Evolutionary conservation across 495 filamentous ascomycete genomes (phyloP).

Genomic region (Clohesyomyces aquaticus): DNA sequence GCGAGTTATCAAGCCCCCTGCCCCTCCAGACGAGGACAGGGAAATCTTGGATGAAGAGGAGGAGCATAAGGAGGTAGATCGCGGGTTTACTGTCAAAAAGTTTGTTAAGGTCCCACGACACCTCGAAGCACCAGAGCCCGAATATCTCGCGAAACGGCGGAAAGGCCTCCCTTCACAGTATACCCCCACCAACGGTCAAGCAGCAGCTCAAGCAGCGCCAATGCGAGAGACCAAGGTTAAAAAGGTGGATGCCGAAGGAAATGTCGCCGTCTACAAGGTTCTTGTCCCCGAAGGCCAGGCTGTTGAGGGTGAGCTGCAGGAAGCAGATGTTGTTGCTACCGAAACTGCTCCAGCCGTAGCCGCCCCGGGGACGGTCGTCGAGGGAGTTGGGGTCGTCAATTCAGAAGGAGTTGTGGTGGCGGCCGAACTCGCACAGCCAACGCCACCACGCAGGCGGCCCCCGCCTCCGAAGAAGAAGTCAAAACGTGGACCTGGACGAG

Average conservation of each 20-base stretch:
- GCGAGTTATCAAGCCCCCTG: conserved; percentile 64
- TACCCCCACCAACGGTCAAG: conserved; percentile 51
- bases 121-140: conserved; percentile 71
- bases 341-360: conserved; percentile 51
- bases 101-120: conserved; percentile 82
- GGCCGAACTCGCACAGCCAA: conserved; percentile 51
- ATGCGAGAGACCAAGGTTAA: conserved; percentile 79
- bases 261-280: conserved; percentile 78
- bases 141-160: conserved; percentile 85
- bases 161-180: conserved; percentile 69
- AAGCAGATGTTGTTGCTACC: conserved; percentile 54
- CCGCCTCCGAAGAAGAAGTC: conserved; percentile 61
- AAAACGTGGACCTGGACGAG: conserved; percentile 44
- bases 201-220: conserved; percentile 51
- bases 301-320: conserved; percentile 77
- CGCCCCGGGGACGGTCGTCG: conserved; percentile 62
- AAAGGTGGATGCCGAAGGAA: conserved; percentile 74
- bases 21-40: conserved; percentile 52
- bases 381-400: conserved; percentile 66
- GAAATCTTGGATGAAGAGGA: conserved; percentile 56
- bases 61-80: conserved; percentile 57
- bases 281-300: conserved; percentile 78
- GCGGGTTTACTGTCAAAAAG: conserved; percentile 69
- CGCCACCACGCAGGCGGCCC: conserved; percentile 61
- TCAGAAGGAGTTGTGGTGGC: conserved; percentile 65